A percentile compares a stretch with the other conserved stretches of the same genome.
Evolutionary conservation across 768 basidiomycete species (phyloP).

Genomic region (Hypholoma sublateritium): DNA sequence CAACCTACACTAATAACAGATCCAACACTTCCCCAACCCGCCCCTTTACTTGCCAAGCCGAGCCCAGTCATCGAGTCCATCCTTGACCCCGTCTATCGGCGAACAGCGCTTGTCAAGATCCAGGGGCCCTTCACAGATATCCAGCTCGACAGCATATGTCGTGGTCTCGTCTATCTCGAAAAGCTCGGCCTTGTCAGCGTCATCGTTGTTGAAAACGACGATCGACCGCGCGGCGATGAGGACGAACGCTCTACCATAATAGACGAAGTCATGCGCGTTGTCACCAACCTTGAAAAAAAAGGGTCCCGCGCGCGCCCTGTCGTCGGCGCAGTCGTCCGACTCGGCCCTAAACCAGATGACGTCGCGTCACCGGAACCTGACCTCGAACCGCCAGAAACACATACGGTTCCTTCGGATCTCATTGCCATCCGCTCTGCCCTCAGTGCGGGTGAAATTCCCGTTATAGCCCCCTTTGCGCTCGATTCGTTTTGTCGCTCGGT

Average conservation of each 20-base stretch:
- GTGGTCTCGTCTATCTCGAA: slow-evolving; percentile 93
- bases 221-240: slow-evolving; percentile 62
- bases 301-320: slow-evolving; percentile 88
- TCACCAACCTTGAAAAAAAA: slow-evolving; percentile 77
- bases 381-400: slow-evolving; percentile 63
- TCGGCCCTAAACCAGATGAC: slow-evolving; percentile 71
- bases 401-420: slow-evolving; percentile 79
- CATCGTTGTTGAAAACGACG: slow-evolving; percentile 91
- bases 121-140: slow-evolving; percentile 94
- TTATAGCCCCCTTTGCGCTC: slow-evolving; percentile 89
- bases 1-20: slow-evolving; percentile 27
- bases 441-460: slow-evolving; percentile 92
- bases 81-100: slow-evolving; percentile 78
- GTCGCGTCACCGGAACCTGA: slow-evolving; percentile 30
- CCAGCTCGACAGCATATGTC: slow-evolving; percentile 91
- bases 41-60: slow-evolving; percentile 36
- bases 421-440: slow-evolving; percentile 86
- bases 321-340: slow-evolving; percentile 80
- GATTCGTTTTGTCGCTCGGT: slow-evolving; percentile 88
- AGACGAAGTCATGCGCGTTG: slow-evolving; percentile 85
- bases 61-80: slow-evolving; percentile 69
- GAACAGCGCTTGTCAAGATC: slow-evolving; percentile 93
- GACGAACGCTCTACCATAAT: slow-evolving; percentile 66
- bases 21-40: slow-evolving; percentile 21
- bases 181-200: slow-evolving; percentile 95